Percentiles rank a stretch among this genome's conserved stretches.
These are phyloP conservation scores for Delphinella strobiligena DNA, from an alignment of 2,329 filamentous ascomycete genomes.

Conservation along the genomic window DNA sequence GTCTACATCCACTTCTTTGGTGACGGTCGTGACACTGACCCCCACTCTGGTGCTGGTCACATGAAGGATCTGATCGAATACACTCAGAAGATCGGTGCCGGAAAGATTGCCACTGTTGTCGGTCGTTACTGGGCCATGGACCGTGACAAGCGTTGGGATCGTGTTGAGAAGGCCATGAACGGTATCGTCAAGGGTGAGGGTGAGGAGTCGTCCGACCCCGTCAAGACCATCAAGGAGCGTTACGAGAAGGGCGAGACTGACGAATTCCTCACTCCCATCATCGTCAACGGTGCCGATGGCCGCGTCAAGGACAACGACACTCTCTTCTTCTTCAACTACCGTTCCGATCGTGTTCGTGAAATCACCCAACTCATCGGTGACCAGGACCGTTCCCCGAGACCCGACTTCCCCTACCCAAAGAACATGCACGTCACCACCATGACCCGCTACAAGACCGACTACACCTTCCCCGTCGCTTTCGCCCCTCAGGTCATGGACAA, in stretches of 20 bases:
- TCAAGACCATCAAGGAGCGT: constrained; percentile 74
- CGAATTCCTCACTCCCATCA: constrained; percentile 97
- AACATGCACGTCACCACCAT: constrained; percentile 83
- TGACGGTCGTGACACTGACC: constrained; percentile 94
- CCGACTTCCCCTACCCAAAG: constrained; percentile 90
- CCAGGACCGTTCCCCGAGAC: constrained; percentile 78
- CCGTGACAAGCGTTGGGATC: constrained; percentile 98
- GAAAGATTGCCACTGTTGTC: constrained; percentile 83
- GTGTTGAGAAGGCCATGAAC: constrained; percentile 80
- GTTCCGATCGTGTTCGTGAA: constrained; percentile 92
- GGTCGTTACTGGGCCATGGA: constrained; percentile 99
- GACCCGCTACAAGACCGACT: constrained; percentile 96
- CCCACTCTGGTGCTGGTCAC: constrained; percentile 81
- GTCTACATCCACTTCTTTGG: constrained; percentile 99
- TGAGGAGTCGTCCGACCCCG: constrained; percentile 70
- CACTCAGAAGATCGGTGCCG: constrained; percentile 71
- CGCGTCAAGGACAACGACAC: constrained; percentile 88
- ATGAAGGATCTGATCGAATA: constrained; percentile 76
- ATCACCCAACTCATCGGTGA: constrained; percentile 89
- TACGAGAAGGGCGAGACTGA: constrained; percentile 85
- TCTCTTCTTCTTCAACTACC: constrained; percentile 99
- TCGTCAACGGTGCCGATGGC: constrained; percentile 74
- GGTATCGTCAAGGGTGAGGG: constrained; percentile 78
- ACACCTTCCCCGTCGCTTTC: constrained; percentile 85
- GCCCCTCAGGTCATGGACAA: constrained; percentile 93